Conservation (phyloP, 129 eudicot species). For the Centrapalus pauciflorus region DNA sequence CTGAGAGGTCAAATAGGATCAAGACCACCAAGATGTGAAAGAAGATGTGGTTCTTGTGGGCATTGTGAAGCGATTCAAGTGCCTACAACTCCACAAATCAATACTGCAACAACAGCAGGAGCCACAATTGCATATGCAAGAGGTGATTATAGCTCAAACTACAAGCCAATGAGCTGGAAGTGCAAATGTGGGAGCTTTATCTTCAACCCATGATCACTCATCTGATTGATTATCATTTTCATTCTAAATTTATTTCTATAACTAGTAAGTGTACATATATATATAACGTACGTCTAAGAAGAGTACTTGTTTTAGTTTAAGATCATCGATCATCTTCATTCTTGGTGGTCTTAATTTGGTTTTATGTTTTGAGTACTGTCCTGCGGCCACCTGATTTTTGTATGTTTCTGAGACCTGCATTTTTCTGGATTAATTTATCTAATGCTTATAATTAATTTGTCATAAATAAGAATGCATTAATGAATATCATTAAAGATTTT, state of each 20-base stretch:
- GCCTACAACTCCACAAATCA: slow-evolving; percentile 65
- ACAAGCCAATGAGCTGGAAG: slow-evolving; percentile 92
- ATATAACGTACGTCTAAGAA: no score
- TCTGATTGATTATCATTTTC: neutral
- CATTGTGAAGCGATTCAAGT: slow-evolving; percentile 92
- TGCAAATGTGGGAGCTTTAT: slow-evolving; percentile 80
- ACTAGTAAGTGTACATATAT: slow-evolving; percentile 31
- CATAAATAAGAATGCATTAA: slow-evolving; percentile 4
- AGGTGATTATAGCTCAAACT: slow-evolving; percentile 57
- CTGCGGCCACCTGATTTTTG: slow-evolving; percentile 21
- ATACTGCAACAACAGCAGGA: slow-evolving; percentile 12
- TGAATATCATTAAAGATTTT: slow-evolving; percentile 13
- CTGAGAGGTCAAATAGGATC: slow-evolving; percentile 69
- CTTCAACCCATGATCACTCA: slow-evolving; percentile 79
- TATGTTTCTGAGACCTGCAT: slow-evolving; percentile 1
- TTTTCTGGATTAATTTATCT: slow-evolving; percentile 8
- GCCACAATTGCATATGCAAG: slow-evolving; percentile 43
- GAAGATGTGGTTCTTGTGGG: slow-evolving; percentile 68
- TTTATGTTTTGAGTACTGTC: slow-evolving; percentile 9
- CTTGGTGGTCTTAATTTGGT: neutral
- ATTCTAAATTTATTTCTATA: neutral
- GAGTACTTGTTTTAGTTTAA: slow-evolving; percentile 2
- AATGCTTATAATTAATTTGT: neutral
- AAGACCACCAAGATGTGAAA: slow-evolving; percentile 84
- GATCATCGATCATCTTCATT: neutral